Conservation (phyloP, 2,329 filamentous ascomycete species). For the Rosellinia necatrix region DNA sequence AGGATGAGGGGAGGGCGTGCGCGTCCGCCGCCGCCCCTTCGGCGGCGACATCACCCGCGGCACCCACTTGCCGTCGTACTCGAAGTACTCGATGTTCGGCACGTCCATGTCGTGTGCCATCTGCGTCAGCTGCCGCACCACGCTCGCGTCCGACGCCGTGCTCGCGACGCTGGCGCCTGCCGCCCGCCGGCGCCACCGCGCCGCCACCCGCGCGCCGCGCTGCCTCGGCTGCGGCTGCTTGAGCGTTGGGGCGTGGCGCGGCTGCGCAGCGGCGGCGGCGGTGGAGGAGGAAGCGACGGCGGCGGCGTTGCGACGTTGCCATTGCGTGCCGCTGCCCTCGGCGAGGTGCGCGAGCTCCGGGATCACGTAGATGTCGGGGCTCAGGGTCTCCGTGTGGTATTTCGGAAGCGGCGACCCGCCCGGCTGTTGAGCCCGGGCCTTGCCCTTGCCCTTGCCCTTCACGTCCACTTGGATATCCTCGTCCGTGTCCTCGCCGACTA, state of each 20-base stretch:
- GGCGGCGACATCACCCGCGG: slow-evolving; percentile 17
- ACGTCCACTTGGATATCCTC: neutral
- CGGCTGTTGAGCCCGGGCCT: neutral
- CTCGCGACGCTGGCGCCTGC: neutral
- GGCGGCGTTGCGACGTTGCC: neutral
- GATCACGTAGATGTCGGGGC: neutral
- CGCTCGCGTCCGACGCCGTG: neutral
- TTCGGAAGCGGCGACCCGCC: slow-evolving; percentile 5
- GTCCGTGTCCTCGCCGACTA: neutral
- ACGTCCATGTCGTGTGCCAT: slow-evolving; percentile 15
- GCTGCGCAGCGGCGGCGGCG: neutral
- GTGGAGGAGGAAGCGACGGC: neutral
- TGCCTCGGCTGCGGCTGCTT: neutral
- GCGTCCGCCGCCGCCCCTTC: neutral
- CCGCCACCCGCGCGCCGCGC: too few species aligned
- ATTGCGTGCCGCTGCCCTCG: neutral
- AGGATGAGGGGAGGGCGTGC: neutral
- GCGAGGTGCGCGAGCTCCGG: slow-evolving; percentile 19
- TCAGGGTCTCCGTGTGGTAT: neutral
- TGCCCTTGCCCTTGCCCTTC: neutral
- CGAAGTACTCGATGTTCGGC: slow-evolving; percentile 14
- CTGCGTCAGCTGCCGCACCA: slow-evolving; percentile 23
- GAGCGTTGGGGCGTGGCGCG: neutral
- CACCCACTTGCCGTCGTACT: slow-evolving; percentile 16
- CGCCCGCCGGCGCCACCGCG: too few species aligned